Percentiles rank a stretch among this genome's conserved stretches.
These are phyloP conservation scores for Sclerotinia minor DNA, from an alignment of 2,329 filamentous ascomycete genomes.

Conservation along the genomic window DNA sequence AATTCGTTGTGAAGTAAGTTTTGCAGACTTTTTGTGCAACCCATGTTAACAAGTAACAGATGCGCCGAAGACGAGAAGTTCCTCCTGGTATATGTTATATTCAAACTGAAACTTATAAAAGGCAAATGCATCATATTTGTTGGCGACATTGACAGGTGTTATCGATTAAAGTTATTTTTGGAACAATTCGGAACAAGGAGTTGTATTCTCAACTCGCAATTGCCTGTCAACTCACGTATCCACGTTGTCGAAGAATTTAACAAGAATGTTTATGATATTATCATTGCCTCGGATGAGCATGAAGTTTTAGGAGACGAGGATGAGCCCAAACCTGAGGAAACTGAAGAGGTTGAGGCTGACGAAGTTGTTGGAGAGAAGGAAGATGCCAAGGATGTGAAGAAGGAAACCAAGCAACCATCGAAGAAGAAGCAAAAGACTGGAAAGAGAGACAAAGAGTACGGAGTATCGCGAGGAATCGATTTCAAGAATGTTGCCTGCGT, in stretches of 20 bases:
- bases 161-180: slow-evolving; percentile 89
- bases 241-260: slow-evolving; percentile 98
- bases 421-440: slow-evolving; percentile 66
- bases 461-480: slow-evolving; percentile 93
- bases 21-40: background rate
- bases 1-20: slow-evolving; percentile 78
- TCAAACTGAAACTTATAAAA: slow-evolving; percentile 90
- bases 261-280: slow-evolving; percentile 93
- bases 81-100: slow-evolving; percentile 86
- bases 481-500: slow-evolving; percentile 95
- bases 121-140: slow-evolving; percentile 88
- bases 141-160: slow-evolving; percentile 83
- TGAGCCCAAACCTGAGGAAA: slow-evolving; percentile 30
- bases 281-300: slow-evolving; percentile 92
- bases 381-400: slow-evolving; percentile 44
- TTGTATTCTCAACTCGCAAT: slow-evolving; percentile 89
- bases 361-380: slow-evolving; percentile 32
- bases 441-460: slow-evolving; percentile 80
- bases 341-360: slow-evolving; percentile 31
- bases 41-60: slow-evolving; percentile 45
- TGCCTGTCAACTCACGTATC: slow-evolving; percentile 88
- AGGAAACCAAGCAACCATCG: slow-evolving; percentile 46
- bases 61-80: slow-evolving; percentile 99
- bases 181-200: slow-evolving; percentile 96
- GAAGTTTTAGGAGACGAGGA: slow-evolving; percentile 72